Evolutionary conservation across 169 alveolate species (phyloP).

Genomic region (Plasmodium cynomolgi): DNA sequence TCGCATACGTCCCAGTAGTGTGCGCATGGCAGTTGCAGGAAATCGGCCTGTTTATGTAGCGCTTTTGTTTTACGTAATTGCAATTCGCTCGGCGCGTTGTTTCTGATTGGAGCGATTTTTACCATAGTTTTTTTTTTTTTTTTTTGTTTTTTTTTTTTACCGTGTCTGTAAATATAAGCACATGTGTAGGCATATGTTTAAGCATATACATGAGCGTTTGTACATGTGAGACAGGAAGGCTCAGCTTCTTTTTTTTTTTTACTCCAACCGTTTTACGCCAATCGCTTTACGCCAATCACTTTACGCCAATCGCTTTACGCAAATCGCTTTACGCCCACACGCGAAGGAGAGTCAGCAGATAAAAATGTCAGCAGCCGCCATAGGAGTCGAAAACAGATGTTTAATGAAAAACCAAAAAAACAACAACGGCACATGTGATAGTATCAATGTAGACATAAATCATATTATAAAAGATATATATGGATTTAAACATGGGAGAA

Average conservation of each 20-base stretch:
- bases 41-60: not conserved
- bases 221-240: not conserved
- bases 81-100: not conserved
- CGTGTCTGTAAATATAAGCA: not conserved
- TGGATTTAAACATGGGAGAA: conserved; percentile 38
- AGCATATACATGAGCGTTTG: not conserved
- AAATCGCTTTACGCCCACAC: not conserved
- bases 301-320: not conserved
- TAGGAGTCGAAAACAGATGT: conserved; percentile 60
- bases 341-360: not conserved
- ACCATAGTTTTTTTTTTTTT: not conserved
- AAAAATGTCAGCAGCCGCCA: conserved; percentile 58
- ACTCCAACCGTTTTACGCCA: not conserved
- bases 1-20: not conserved
- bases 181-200: not conserved
- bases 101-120: not conserved
- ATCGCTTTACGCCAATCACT: too few relatives aligned
- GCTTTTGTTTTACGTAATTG: not conserved
- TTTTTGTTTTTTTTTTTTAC: not conserved
- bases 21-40: not conserved
- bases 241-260: not conserved
- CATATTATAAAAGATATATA: conserved; percentile 65
- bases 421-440: conserved; percentile 21
- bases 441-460: conserved; percentile 47
- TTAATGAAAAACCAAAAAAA: conserved; percentile 38